These are phyloP conservation scores for Mycena citricolor DNA, from an alignment of 1,284 basidiomycete species.

Conservation along the genomic window DNA sequence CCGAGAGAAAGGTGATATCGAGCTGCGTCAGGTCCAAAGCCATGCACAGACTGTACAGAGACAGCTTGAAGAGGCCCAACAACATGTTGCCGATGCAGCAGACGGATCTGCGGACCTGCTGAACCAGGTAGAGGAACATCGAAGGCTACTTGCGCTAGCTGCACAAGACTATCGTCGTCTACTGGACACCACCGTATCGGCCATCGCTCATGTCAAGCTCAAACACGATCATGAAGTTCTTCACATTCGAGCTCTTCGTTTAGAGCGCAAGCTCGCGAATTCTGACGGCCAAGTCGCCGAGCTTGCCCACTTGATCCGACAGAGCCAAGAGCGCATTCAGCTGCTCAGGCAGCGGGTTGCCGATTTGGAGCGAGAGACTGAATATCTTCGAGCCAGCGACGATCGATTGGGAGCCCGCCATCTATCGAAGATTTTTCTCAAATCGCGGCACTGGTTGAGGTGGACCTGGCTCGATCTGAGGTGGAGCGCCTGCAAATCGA, in stretches of 20 bases:
- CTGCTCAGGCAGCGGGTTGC: conserved; percentile 43
- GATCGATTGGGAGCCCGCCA: background rate
- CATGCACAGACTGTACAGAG: conserved; percentile 35
- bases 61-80: conserved; percentile 38
- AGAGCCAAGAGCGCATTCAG: conserved; percentile 50
- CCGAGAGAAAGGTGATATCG: conserved; percentile 44
- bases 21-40: conserved; percentile 27
- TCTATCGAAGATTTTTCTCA: background rate
- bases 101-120: conserved; percentile 46
- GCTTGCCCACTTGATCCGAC: conserved; percentile 60
- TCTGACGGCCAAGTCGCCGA: conserved; percentile 67
- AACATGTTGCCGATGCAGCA: conserved; percentile 30
- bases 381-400: background rate
- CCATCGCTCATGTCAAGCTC: conserved; percentile 39
- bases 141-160: conserved; percentile 42
- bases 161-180: conserved; percentile 62
- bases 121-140: conserved; percentile 49
- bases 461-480: background rate
- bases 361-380: conserved; percentile 33
- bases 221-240: conserved; percentile 42
- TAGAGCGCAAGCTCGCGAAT: conserved; percentile 68
- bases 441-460: background rate
- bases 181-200: conserved; percentile 48
- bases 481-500: background rate
- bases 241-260: conserved; percentile 46